Evolutionary conservation across 2,329 filamentous ascomycete genomes (phyloP), one percentile per base, ranked within the genome.

Genomic region (Chaetoscypha palmicola): DNA sequence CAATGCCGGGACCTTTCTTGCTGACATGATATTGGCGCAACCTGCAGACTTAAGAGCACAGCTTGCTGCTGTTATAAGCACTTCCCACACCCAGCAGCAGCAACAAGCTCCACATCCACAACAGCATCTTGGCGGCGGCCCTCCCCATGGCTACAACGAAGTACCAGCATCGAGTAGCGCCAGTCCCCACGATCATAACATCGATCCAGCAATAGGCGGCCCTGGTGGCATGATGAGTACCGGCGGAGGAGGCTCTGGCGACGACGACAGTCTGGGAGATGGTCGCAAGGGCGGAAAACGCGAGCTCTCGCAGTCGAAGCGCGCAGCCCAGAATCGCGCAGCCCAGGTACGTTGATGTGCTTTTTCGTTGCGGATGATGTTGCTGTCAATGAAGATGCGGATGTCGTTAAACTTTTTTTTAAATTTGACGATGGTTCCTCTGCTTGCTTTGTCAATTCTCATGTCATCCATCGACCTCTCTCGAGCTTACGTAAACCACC

Each of bases 311-410:
- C 92, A 90, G 34, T 95, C 89, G 28, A 98, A 97, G 70, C 84
- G 92, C 54, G 92, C 92, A 21, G 92, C 92, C 8, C 92, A 98
- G 64, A 98, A 98, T 62, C 76, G 92, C 63, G 92, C 91, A 57
- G 92, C 92, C 42, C 92, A 98, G 81, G 92, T 96, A 76, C 61
- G 81, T 59, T 21, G 20, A 34, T 28, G 19, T 19, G 64, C 53
- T 39, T 41, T 31, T 28, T 45, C 17, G 24, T 12, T 37, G 30
- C 34, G n/a, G 39, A 43, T 19, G 30, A 23, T 43, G 14, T 36
- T 22, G 19, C 19, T 22, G 22, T 20, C 34, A 26, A 38, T 31
- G 45, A 41, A 49, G 36, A 33, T 11, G 21, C 14, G n/a, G 7
- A 26, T 38, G 30, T 57, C 48, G 52, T 45, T 47, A 51, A 58